Base-by-base conservation (phyloP, 2,329 filamentous ascomycete species). In the Colletotrichum navitas region DNA sequence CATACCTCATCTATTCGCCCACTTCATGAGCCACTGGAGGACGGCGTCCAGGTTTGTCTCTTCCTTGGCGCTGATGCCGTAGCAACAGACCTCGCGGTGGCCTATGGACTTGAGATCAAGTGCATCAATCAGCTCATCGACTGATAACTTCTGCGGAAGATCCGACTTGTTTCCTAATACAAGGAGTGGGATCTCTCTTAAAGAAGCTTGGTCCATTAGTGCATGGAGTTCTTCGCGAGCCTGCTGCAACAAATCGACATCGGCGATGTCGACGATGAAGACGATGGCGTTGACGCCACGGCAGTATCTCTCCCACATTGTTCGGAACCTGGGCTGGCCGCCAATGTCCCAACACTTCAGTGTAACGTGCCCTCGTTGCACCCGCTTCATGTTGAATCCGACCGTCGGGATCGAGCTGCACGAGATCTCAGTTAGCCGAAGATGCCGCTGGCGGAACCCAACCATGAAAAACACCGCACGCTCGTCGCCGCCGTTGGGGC, bases 291-390 rank as follows among this genome's bases (percentile, higher is more conserved):
- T 97, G 76, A 98, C 96, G 63, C 94, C 96, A 74, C 95, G 94
- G 84, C 96, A 98, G 83, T 99, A 99, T 79, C 96, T 89, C 86
- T 99, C 96, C 96, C 96, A 99, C 96, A 99, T 99, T 76, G 94
- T 93, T 79, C 96, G 93, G 85, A 98, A 99, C 75, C 95, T 90
- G 77, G 96, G 95, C 84, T 99, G 96, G 65, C 96, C 96, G 77
- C 96, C 96, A 75, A 99, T 90, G 85, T 99, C 96, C 96, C 96
- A 99, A 84, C 96, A 99, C 85, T 98, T 98, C 79, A 99, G 88
- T 77, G 96, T 97, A 81, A 99, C 96, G 89, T 98, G 95, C 77
- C 96, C 96, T 80, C 96, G 95, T 84, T 98, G 95, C 77, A 99
- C 94, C 76, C 93, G 92, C 88, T 98, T 98, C 91, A 98, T 97